Evolutionary conservation across 176 grass and related monocot species (phyloP), one percentile per base, ranked within the genome.

Genomic region (Cocos nucifera): DNA sequence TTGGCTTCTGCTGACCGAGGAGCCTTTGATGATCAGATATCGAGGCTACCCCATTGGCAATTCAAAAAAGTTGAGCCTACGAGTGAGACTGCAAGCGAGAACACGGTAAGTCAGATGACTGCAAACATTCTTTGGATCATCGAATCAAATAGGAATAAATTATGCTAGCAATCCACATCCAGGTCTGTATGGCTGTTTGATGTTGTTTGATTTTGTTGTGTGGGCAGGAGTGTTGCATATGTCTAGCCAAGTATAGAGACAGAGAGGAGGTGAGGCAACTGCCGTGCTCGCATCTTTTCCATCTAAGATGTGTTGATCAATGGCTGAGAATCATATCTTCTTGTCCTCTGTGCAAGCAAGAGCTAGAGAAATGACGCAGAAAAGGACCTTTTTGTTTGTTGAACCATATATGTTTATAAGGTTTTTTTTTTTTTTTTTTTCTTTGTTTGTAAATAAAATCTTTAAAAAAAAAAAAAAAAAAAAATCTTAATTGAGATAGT

Each of bases 261-360:
- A 86, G 70, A 50, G 84, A 98, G 61, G 93, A 98, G 70, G 74
- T 98, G 79, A 80, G 93, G 73, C 84, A 86, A 70, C 77, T 98
- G 64, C 88, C 93, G 27, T 98, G 93, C 74, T 75, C 78, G 23
- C 88, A 98, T 65, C 51, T 89, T 69, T 98, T 92, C 69, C 93
- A 98, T 75, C 93, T 85, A 32, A 78, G 63, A 63, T 98, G 93
- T 57, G 93, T 98, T 50, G 88, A 92, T 58, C 81, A 81, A 70
- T 98, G 93, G 93, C 79, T 98, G 8, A 88, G 81, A 82, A 98
- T 98, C 64, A 98, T 92, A 68, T 98, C 88, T 54, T 92, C 83
- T 67, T 98, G 93, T 59, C 93, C 93, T 54, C 88, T 98, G 25
- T 98, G 88, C 77, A 98, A 98, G 80, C 88, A 92, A 85, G 88